Percentiles rank a stretch among this genome's conserved stretches.
These are phyloP conservation scores for Cucurbita maxima DNA, from an alignment of 306 rosid genomes.

Conservation along the genomic window DNA sequence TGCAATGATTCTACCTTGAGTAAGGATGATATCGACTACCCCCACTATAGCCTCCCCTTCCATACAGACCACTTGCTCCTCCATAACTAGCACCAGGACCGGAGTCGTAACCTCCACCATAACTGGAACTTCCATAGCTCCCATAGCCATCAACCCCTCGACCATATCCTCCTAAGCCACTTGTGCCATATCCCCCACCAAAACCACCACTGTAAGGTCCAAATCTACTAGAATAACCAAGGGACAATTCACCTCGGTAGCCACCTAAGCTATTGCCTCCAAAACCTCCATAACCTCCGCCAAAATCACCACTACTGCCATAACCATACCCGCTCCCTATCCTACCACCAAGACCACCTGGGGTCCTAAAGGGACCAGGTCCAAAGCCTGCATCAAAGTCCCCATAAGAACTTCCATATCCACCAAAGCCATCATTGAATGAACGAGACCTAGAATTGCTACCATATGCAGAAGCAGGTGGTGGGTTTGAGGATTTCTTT, in stretches of 20 bases:
- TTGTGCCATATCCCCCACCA: constrained; percentile 36
- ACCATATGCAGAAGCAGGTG: constrained; percentile 72
- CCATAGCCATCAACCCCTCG: constrained; percentile 51
- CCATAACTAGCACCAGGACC: constrained; percentile 43
- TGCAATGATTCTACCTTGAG: constrained; percentile 30
- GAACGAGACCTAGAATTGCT: constrained; percentile 90
- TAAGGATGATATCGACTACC: constrained; percentile 57
- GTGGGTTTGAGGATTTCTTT: constrained; percentile 91
- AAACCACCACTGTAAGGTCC: constrained; percentile 46
- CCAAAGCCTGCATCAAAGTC: constrained; percentile 61
- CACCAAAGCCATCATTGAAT: constrained; percentile 70
- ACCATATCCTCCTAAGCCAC: constrained; percentile 46
- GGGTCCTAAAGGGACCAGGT: constrained; percentile 76
- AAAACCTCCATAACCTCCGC: constrained; percentile 40
- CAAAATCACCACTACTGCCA: constrained; percentile 44
- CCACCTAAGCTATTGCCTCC: constrained; percentile 51
- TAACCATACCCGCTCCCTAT: constrained; percentile 45
- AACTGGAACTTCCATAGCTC: constrained; percentile 33
- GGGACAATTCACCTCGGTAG: constrained; percentile 45
- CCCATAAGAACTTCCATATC: constrained; percentile 71
- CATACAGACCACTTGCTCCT: constrained; percentile 44
- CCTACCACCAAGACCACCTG: constrained; percentile 63
- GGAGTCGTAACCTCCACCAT: constrained; percentile 42
- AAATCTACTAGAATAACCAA: constrained; percentile 38
- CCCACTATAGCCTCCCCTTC: constrained; percentile 59